phyloP scores from a whole-genome alignment of 176 grass and related monocot species.

The maize (Zea mays) region Zm-B73-REFERENCE-NAM-5.0 NC_050101.1:135948501-135949000 shows the following conservation, averaged over 20 bases:
- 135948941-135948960: neutral
- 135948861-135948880: neutral
- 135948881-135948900: neutral
- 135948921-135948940: constrained; percentile 1
- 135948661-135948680: neutral
- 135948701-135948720: neutral
- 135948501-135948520: no score
- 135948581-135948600: no score
- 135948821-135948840: no score
- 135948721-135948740: neutral
- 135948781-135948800: neutral
- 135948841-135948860: neutral
- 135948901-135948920: neutral
- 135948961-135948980: neutral
- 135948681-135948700: neutral
- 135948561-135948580: no score
- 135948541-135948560: no score
- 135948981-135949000: neutral
- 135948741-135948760: neutral
- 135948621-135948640: constrained; percentile 4
- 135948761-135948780: neutral
- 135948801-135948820: neutral
- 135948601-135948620: no score
- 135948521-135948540: no score
- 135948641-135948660: neutral